Conservation (phyloP, 495 filamentous ascomycete species). For the Penicillium silybi region DNA sequence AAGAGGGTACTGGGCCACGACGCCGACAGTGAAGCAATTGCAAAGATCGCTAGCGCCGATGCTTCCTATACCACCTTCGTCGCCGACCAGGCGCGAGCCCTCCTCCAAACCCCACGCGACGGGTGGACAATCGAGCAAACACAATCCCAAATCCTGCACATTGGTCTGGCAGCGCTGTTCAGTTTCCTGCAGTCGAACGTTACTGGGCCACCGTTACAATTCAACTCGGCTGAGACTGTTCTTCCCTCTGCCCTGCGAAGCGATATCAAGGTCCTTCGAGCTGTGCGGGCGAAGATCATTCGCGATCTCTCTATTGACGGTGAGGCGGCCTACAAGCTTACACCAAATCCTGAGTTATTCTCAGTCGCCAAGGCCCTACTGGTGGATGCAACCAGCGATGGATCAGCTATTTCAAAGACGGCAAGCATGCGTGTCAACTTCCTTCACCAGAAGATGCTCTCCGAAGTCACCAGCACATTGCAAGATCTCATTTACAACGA, state of each 20-base stretch:
- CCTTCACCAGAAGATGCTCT: conserved; percentile 83
- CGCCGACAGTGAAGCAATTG: conserved; percentile 19
- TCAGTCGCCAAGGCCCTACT: conserved; percentile 61
- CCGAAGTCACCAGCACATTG: conserved; percentile 65
- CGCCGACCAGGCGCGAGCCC: conserved; percentile 25
- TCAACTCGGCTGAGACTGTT: conserved; percentile 49
- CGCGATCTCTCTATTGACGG: conserved; percentile 73
- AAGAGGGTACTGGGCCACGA: conserved; percentile 34
- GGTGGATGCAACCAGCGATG: conserved; percentile 30
- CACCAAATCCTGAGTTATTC: conserved; percentile 77
- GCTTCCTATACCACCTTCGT: conserved; percentile 39
- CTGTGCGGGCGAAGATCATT: conserved; percentile 53
- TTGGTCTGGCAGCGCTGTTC: conserved; percentile 70
- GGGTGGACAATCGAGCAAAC: conserved; percentile 29
- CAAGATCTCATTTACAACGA: conserved; percentile 56
- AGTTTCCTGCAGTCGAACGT: conserved; percentile 90
- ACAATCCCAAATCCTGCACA: conserved; percentile 45
- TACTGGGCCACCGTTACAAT: conserved; percentile 75
- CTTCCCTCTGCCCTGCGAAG: conserved; percentile 44
- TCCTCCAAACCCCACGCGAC: conserved; percentile 18
- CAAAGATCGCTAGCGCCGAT: conserved; percentile 24
- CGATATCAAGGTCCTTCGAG: conserved; percentile 22
- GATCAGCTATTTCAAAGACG: conserved; percentile 33
- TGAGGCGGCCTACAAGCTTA: conserved; percentile 78
- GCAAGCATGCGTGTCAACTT: conserved; percentile 68